Conservation (phyloP, 1,139 yeast genomes). For the Candida smagusa region DNA sequence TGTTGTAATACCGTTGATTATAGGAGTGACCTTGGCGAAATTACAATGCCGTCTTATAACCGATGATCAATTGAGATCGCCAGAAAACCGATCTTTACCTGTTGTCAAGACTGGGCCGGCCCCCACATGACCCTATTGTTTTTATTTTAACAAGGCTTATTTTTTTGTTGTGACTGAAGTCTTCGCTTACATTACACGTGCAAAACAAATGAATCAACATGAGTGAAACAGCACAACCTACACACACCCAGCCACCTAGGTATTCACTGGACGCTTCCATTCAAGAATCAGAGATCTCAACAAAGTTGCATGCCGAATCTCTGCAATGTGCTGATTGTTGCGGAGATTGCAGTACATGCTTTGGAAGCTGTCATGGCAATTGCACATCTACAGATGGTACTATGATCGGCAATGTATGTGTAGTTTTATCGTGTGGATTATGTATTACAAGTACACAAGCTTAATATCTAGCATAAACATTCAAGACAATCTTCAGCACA, state of each 20-base stretch:
- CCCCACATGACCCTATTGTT: no score
- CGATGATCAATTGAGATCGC: no score
- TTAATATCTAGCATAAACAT: conserved; percentile 9
- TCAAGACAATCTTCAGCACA: conserved; percentile 39
- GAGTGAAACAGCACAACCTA: background rate
- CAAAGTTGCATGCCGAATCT: conserved; percentile 11
- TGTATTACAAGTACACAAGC: background rate
- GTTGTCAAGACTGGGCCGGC: no score
- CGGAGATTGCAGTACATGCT: conserved; percentile 15
- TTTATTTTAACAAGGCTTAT: no score
- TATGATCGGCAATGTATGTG: conserved; percentile 1
- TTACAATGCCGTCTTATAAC: no score
- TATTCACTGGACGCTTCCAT: conserved; percentile 11
- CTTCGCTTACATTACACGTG: no score
- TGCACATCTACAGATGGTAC: conserved; percentile 14
- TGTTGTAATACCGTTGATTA: no score
- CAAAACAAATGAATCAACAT: background rate
- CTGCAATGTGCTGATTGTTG: conserved; percentile 15
- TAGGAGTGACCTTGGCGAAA: no score
- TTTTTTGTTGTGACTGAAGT: no score
- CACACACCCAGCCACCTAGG: conserved; percentile 8
- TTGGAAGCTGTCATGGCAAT: conserved; percentile 17
- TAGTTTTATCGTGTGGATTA: conserved; percentile 6
- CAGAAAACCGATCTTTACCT: no score
- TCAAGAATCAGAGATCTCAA: conserved; percentile 19